Evolutionary conservation across 768 basidiomycete genomes (phyloP).

Genomic region (Trametes maxima): DNA sequence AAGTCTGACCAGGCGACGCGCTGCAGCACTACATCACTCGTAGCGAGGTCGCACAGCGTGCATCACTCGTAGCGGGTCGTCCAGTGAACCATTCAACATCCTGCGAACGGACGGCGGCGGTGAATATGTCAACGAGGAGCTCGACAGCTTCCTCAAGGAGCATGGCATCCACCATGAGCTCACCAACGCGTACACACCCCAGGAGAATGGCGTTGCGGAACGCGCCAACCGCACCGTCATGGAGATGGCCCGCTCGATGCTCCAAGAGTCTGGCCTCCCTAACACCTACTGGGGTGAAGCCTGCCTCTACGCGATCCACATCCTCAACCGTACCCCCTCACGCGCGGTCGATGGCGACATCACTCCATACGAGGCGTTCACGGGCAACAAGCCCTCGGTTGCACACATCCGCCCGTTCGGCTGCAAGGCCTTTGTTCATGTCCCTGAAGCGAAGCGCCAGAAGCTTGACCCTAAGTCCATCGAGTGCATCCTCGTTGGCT

Average conservation of each 20-base stretch:
- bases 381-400: slow-evolving; percentile 17
- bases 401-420: slow-evolving; percentile 30
- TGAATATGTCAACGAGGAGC: slow-evolving; percentile 26
- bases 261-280: slow-evolving; percentile 18
- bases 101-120: slow-evolving; percentile 29
- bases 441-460: slow-evolving; percentile 18
- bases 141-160: slow-evolving; percentile 1
- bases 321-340: slow-evolving; percentile 17
- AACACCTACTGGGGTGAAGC: slow-evolving; percentile 20
- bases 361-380: slow-evolving; percentile 21
- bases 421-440: slow-evolving; percentile 26
- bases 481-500: slow-evolving; percentile 24
- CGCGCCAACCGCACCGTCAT: slow-evolving; percentile 35
- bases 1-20: slow-evolving; percentile 1
- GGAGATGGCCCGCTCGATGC: slow-evolving; percentile 19
- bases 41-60: too few species aligned
- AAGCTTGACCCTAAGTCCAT: slow-evolving; percentile 22
- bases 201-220: slow-evolving; percentile 43
- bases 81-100: slow-evolving; percentile 18
- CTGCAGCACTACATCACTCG: slow-evolving; percentile 26
- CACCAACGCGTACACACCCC: slow-evolving; percentile 11
- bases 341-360: slow-evolving; percentile 6
- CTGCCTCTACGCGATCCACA: slow-evolving; percentile 4
- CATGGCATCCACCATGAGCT: slow-evolving; percentile 28
- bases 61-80: slow-evolving; percentile 4